Percentiles rank a stretch among this genome's conserved stretches.
Conservation (phyloP, 768 basidiomycete species). For the Leccinellum albellum region DNA sequence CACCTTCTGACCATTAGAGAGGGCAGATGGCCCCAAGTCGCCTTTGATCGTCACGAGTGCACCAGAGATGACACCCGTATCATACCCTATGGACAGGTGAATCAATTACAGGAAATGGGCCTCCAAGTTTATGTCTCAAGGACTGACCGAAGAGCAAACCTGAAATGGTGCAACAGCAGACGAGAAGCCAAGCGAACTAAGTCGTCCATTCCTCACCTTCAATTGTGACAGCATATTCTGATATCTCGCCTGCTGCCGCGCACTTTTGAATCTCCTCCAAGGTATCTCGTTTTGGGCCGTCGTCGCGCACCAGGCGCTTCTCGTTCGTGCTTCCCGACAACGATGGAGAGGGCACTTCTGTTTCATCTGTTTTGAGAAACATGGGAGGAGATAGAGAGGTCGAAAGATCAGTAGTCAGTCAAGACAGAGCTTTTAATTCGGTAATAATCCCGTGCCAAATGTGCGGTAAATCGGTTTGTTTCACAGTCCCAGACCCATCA, state of each 20-base stretch:
- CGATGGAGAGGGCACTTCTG: neutral
- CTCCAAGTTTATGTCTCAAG: neutral
- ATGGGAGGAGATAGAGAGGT: neutral
- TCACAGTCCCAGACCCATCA: neutral
- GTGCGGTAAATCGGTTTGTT: neutral
- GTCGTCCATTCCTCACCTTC: conserved; percentile 67
- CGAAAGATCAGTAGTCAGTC: neutral
- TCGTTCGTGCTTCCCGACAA: conserved; percentile 1
- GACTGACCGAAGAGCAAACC: conserved; percentile 69
- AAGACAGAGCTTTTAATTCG: neutral
- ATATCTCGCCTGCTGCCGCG: conserved; percentile 44
- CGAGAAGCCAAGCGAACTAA: conserved; percentile 76
- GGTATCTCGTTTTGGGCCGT: neutral
- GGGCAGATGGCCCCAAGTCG: conserved; percentile 54
- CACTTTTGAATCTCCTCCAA: conserved; percentile 18
- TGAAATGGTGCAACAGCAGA: conserved; percentile 69
- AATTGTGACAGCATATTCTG: conserved; percentile 54
- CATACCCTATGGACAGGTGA: conserved; percentile 52
- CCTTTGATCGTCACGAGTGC: conserved; percentile 71
- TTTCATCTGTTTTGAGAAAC: neutral
- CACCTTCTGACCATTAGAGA: conserved; percentile 66
- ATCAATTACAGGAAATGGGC: too few relatives aligned
- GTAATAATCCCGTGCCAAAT: neutral
- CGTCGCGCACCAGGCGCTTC: neutral
- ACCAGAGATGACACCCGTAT: conserved; percentile 78